phyloP scores from a whole-genome alignment of 2,329 filamentous ascomycete species.

The Neofusicoccum kwambonambiense region DNA sequence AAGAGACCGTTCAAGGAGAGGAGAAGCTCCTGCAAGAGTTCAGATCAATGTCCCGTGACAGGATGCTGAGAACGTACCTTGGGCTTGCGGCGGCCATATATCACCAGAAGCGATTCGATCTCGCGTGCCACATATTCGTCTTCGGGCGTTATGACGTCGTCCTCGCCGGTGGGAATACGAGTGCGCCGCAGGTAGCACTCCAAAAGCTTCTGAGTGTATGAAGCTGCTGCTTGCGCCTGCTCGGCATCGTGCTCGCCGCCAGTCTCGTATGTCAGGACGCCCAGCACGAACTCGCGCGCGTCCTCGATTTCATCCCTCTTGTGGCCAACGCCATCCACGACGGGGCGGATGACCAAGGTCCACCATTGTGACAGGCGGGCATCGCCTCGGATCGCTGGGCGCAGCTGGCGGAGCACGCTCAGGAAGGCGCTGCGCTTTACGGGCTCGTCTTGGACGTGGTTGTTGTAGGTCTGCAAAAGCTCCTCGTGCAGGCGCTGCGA shows the following conservation, averaged over 20 bases:
- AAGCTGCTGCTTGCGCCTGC: conserved; percentile 43
- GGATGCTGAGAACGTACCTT: conserved; percentile 43
- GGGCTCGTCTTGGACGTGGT: conserved; percentile 58
- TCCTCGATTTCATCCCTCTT: conserved; percentile 65
- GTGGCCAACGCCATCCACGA: conserved; percentile 56
- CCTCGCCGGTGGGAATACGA: conserved; percentile 35
- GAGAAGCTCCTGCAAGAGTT: conserved; percentile 60
- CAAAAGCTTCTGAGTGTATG: conserved; percentile 56
- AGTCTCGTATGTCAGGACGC: conserved; percentile 63
- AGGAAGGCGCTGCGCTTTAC: conserved; percentile 67
- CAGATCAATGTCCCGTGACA: not conserved
- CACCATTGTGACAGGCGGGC: conserved; percentile 70
- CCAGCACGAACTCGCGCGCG: conserved; percentile 62
- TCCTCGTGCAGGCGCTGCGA: conserved; percentile 74
- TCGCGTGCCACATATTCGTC: conserved; percentile 50
- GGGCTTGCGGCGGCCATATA: conserved; percentile 66
- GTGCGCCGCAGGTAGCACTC: conserved; percentile 45
- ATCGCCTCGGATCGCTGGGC: conserved; percentile 62
- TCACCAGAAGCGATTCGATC: conserved; percentile 53
- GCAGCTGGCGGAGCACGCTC: conserved; percentile 62
- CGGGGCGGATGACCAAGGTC: conserved; percentile 59
- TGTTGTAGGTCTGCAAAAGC: conserved; percentile 65
- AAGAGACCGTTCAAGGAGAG: conserved; percentile 64
- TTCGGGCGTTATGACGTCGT: conserved; percentile 41
- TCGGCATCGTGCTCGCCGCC: conserved; percentile 53